A percentile compares a stretch with the other conserved stretches of the same genome.
These are phyloP conservation scores for Echinosophora koreensis DNA, from an alignment of 306 rosid species.

Conservation along the genomic window DNA sequence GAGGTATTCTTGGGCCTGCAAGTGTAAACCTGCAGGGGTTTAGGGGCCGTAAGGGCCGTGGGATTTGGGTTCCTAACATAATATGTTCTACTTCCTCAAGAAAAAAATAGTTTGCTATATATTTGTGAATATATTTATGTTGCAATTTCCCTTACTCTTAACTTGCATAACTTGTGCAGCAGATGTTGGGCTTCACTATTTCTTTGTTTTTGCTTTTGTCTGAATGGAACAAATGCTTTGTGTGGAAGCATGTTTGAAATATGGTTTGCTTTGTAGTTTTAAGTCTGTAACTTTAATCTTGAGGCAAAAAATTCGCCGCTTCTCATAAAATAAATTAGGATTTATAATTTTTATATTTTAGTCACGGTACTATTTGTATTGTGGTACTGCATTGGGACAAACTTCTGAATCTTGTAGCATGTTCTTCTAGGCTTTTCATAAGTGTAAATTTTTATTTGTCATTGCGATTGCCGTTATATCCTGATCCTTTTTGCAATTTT, in stretches of 20 bases:
- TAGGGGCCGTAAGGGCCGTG: no score
- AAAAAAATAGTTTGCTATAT: constrained; percentile 9
- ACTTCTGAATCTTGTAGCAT: background rate
- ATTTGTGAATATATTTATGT: background rate
- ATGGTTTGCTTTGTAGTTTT: background rate
- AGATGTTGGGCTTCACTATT: background rate
- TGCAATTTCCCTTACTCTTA: constrained; percentile 7
- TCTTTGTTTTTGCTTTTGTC: constrained; percentile 7
- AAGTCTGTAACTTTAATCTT: background rate
- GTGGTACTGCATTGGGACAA: background rate
- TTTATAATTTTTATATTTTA: background rate
- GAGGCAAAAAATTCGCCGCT: background rate
- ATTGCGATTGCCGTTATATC: background rate
- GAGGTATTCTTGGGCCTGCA: no score
- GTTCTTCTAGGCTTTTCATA: background rate
- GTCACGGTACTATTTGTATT: background rate
- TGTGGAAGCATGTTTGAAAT: background rate
- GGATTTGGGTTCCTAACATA: no score
- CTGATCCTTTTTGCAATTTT: constrained; percentile 26
- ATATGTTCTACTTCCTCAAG: background rate
- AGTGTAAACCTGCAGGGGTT: no score
- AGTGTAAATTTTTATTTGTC: background rate
- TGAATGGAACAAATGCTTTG: constrained; percentile 16
- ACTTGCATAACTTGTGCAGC: constrained; percentile 8
- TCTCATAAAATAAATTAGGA: background rate